A percentile compares a stretch with the other conserved stretches of the same genome.
These are phyloP conservation scores for Fusarium solani-melongenae DNA, from an alignment of 2,329 filamentous ascomycete genomes.

Conservation along the genomic window DNA sequence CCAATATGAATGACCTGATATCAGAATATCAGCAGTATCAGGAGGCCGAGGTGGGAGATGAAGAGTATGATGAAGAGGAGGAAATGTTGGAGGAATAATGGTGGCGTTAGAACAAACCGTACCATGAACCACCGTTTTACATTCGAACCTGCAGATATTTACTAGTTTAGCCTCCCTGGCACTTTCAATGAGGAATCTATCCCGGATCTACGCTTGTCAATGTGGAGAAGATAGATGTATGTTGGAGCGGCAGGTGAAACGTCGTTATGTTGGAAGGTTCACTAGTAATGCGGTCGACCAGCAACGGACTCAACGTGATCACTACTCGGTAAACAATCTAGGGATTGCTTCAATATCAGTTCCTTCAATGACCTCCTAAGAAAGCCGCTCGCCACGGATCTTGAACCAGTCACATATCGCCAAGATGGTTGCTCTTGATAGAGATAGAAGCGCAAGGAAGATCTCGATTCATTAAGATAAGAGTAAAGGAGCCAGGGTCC, in stretches of 20 bases:
- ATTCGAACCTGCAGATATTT: neutral
- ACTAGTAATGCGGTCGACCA: neutral
- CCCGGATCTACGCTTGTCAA: neutral
- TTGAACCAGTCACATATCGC: neutral
- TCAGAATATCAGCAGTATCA: slow-evolving; percentile 99
- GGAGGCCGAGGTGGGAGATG: slow-evolving; percentile 95
- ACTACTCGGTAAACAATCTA: neutral
- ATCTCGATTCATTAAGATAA: neutral
- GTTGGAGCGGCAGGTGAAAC: neutral
- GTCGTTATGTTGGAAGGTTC: neutral
- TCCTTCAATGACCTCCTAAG: neutral
- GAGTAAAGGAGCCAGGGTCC: neutral
- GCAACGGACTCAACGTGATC: neutral
- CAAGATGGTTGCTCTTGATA: neutral
- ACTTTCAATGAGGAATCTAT: neutral
- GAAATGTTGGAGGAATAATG: slow-evolving; percentile 45
- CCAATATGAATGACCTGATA: slow-evolving; percentile 99
- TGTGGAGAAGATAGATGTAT: neutral
- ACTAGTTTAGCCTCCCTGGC: neutral
- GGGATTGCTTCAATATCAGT: neutral
- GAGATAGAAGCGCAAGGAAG: neutral
- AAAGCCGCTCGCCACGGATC: neutral
- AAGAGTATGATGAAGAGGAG: slow-evolving; percentile 93
- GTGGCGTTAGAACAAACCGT: neutral
- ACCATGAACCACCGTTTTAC: neutral